Base-by-base conservation (phyloP, 1,139 yeast genomes). In the Meyerozyma smithsonii region DNA sequence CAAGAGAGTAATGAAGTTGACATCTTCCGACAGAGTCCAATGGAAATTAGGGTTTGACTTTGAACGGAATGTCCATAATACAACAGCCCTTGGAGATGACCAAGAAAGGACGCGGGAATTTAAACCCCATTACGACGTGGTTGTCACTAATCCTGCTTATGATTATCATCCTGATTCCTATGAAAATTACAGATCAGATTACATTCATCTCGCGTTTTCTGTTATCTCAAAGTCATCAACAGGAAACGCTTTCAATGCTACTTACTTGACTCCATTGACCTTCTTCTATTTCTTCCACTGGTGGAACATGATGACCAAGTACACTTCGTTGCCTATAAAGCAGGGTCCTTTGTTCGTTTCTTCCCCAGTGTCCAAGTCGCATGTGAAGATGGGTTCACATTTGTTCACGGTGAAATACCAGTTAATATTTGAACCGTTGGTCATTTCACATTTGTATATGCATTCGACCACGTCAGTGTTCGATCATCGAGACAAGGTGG, bases 341-440 rank as follows among this genome's bases (percentile, higher is more conserved):
- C 72, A 75, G 33, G 97, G 97, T 0, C 63, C 64, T 11, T 58
- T 92, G 17, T 92, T 86, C 51, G 50, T 50, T 3, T 48, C 18
- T 4, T 36, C 59, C 15, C 45, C 57, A n/a, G 58, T 54, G 25
- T 58, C 63, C 34, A 54, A 56, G 18, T 53, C 66, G 0, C 67
- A 69, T 34, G 67, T 70, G 14, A 86, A 85, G 52, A 84, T 90
- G 64, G 88, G 96, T 1, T 71, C 81, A 5, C 92, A 85, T 51
- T 59, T 92, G 32, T 81, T 74, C 55, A 85, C 96, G 0, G 78
- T 88, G 42, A 88, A 92, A 53, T 92, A 90, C 56, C 82, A 79
- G 50, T 74, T 94, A 23, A 74, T 77, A 18, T 67, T 90, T 37
- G 74, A 81, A 23, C 96, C 97, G 1, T 62, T 90, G 32, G 83